Evolutionary conservation across 2,329 filamentous ascomycete species (phyloP).

Genomic region (Shiraia sp.): DNA sequence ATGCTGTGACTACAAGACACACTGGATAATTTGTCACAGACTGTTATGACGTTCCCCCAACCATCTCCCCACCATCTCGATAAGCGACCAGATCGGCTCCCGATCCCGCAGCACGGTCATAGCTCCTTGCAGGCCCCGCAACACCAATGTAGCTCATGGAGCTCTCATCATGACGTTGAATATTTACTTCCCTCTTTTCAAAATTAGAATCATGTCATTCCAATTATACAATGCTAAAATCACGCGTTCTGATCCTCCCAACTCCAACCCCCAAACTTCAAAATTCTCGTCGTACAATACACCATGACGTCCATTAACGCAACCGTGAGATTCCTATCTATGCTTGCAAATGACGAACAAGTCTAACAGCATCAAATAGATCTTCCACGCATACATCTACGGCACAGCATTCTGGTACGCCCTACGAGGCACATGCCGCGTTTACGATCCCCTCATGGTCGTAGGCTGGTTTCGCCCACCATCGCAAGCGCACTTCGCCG

Average conservation of each 20-base stretch:
- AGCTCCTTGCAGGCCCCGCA: slow-evolving; percentile 8
- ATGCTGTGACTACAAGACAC: too few species aligned
- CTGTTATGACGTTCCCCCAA: too few species aligned
- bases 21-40: too few species aligned
- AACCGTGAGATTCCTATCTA: slow-evolving; percentile 15
- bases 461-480: slow-evolving; percentile 31
- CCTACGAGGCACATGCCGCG: slow-evolving; percentile 26
- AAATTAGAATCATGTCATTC: background rate
- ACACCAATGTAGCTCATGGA: slow-evolving; percentile 16
- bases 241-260: too few species aligned
- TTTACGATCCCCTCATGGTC: slow-evolving; percentile 31
- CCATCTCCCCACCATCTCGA: too few species aligned
- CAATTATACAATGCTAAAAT: background rate
- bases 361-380: slow-evolving; percentile 4
- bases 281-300: background rate
- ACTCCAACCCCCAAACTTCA: background rate
- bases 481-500: slow-evolving; percentile 21
- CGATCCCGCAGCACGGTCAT: background rate
- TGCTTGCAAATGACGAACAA: too few species aligned
- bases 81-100: too few species aligned
- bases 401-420: slow-evolving; percentile 33
- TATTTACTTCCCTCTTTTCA: slow-evolving; percentile 1
- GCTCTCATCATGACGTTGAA: slow-evolving; percentile 23
- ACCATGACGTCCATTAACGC: slow-evolving; percentile 19
- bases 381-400: slow-evolving; percentile 30